Evolutionary conservation across 108 stramenopile genomes (phyloP).

Genomic region (Skeletonema grethae): DNA sequence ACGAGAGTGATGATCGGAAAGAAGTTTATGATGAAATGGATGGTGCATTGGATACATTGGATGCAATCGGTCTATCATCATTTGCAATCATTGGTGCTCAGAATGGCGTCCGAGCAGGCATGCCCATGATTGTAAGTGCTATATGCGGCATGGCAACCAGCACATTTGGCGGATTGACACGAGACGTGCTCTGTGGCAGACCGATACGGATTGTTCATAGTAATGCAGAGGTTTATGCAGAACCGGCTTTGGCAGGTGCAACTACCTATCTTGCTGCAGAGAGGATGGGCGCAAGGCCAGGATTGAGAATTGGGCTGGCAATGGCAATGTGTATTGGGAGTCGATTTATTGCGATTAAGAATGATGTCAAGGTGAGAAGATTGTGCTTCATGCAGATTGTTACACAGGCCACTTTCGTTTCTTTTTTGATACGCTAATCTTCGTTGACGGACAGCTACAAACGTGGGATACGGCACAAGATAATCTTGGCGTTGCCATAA

Average conservation of each 20-base stretch:
- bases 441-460: neutral
- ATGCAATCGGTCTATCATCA: constrained; percentile 39
- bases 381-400: neutral
- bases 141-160: constrained; percentile 33
- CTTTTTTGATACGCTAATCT: neutral
- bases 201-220: constrained; percentile 35
- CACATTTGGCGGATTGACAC: constrained; percentile 43
- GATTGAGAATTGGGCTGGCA: neutral
- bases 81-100: constrained; percentile 39
- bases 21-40: constrained; percentile 1
- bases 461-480: constrained; percentile 1
- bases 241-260: constrained; percentile 13
- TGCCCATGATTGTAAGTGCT: constrained; percentile 28
- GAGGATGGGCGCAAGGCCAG: neutral
- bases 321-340: constrained; percentile 2
- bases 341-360: neutral
- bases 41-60: constrained; percentile 8
- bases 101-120: constrained; percentile 11
- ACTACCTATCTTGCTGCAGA: neutral
- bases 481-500: neutral
- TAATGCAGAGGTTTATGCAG: constrained; percentile 30
- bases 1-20: neutral
- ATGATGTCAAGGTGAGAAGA: constrained; percentile 6
- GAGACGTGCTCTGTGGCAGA: constrained; percentile 37
- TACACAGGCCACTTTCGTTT: neutral